Evolutionary conservation across 495 filamentous ascomycete species (phyloP).

Genomic region (Pseudotulostoma volvatum): DNA sequence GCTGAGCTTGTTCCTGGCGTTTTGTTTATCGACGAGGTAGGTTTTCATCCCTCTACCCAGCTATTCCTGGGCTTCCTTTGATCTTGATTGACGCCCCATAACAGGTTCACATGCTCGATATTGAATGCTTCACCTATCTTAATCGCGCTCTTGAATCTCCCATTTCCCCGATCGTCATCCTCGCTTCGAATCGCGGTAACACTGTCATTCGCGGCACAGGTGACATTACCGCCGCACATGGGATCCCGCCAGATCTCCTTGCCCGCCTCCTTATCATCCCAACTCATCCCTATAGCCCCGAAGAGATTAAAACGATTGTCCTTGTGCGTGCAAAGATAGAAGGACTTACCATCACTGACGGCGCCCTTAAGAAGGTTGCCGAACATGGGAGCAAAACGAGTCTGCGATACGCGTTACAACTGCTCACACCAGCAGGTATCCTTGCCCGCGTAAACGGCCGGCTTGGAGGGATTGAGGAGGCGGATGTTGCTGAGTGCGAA

Average conservation of each 20-base stretch:
- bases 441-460: constrained; percentile 54
- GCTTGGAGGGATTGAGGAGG: constrained; percentile 52
- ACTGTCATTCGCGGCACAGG: constrained; percentile 76
- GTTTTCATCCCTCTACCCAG: constrained; percentile 9
- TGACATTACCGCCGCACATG: constrained; percentile 72
- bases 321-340: constrained; percentile 68
- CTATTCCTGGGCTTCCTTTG: neutral
- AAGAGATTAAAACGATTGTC: constrained; percentile 83
- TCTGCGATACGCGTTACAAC: constrained; percentile 79
- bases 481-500: constrained; percentile 77
- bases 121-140: constrained; percentile 97
- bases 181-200: constrained; percentile 90
- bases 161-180: constrained; percentile 90
- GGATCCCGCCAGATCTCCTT: constrained; percentile 82
- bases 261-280: constrained; percentile 89
- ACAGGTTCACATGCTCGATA: constrained; percentile 95
- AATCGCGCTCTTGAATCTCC: constrained; percentile 87
- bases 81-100: neutral
- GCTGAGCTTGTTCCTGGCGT: constrained; percentile 94
- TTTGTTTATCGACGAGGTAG: constrained; percentile 94
- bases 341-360: constrained; percentile 59
- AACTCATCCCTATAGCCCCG: constrained; percentile 64
- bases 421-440: constrained; percentile 74
- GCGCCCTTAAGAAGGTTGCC: constrained; percentile 69
- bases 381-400: constrained; percentile 75